Evolutionary conservation across 2,329 filamentous ascomycete genomes (phyloP).

Genomic region (Lasiodiplodia sp.): DNA sequence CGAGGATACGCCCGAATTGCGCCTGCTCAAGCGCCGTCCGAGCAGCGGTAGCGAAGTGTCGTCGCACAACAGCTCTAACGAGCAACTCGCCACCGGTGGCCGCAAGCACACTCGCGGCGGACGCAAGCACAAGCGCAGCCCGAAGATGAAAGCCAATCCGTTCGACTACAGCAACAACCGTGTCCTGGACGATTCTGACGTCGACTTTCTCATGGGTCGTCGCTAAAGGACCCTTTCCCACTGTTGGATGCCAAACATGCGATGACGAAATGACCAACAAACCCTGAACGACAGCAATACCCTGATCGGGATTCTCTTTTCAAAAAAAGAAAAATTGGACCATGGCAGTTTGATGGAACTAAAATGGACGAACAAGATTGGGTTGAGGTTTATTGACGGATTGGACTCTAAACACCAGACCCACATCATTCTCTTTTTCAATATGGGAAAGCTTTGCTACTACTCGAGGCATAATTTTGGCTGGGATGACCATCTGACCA

Average conservation of each 20-base stretch:
- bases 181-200: conserved; percentile 10
- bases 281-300: not conserved
- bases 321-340: not conserved
- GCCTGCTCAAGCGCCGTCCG: not conserved
- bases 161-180: not conserved
- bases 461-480: not conserved
- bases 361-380: not conserved
- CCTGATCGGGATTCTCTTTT: not conserved
- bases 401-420: not conserved
- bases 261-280: not conserved
- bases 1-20: conserved; percentile 12
- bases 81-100: not conserved
- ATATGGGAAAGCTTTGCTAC: not conserved
- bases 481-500: not conserved
- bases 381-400: not conserved
- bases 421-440: not conserved
- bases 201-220: conserved; percentile 23
- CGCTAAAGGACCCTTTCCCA: not conserved
- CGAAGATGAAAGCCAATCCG: not conserved
- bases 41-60: not conserved
- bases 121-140: not conserved
- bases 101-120: not conserved
- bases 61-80: not conserved
- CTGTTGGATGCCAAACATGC: not conserved
- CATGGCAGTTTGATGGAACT: not conserved